Base-by-base conservation (phyloP, 306 rosid genomes). In the Senna siamea region DNA sequence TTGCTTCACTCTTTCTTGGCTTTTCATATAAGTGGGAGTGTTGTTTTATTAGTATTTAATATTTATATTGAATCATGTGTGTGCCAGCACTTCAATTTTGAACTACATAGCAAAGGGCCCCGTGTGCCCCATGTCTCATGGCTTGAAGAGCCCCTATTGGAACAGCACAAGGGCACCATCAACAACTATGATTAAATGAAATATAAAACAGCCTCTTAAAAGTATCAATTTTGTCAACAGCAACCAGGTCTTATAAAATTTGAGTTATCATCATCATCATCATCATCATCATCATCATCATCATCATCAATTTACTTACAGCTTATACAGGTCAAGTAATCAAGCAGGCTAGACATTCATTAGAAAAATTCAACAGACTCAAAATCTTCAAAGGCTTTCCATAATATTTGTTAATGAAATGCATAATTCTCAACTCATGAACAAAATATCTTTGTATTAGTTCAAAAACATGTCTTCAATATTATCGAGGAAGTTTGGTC, bases 291-390 rank as follows among this genome's bases (percentile, higher is more conserved):
- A 18, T 47, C 74, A 80, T n/a, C 50, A 13, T 12, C 19, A 30
- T 61, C 43, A 48, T 63, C 26, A 18, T 47, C 74, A 80, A 75
- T 35, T 66, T 46, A 55, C n/a, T 55, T 28, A 30, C 8, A 40
- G 53, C 52, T 70, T 52, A 64, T 54, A 68, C 22, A 65, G 70
- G 48, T 71, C 32, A 70, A 48, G 74, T 64, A 55, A 69, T 43
- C 46, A 32, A 52, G 22, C 60, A 47, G 23, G 35, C 17, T 18
- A 54, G 50, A 46, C 23, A 46, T 63, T 69, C 3, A 46, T 46
- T 47, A 56, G 28, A 15, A 20, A 72, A 46, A 50, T 9, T 61
- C 48, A 71, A 52, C 13, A 9, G 55, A 62, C 30, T 19, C 61
- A 46, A 18, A 66, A 64, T 23, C 60, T 28, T 32, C 38, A 64